Percentiles rank a stretch among this genome's conserved stretches.
Conservation (phyloP, 1,284 basidiomycete species). For the Athelia psychrophila region DNA sequence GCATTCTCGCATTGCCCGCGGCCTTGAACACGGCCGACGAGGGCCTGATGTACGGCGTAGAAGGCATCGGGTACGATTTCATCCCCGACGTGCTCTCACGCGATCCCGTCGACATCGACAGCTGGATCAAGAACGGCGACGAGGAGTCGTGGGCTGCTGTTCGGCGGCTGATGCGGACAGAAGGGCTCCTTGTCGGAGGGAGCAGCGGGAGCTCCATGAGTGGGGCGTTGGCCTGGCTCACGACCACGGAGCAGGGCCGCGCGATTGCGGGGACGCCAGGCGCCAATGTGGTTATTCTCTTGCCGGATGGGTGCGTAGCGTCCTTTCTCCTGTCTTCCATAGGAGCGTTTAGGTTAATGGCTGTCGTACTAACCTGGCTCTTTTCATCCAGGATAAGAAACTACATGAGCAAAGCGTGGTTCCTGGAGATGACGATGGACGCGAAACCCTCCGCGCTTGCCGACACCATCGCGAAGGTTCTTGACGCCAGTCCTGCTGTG, state of each 20-base stretch:
- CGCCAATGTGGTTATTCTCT: constrained; percentile 85
- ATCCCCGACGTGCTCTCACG: constrained; percentile 78
- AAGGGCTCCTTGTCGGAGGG: constrained; percentile 91
- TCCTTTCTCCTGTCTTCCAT: neutral
- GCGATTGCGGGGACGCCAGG: constrained; percentile 67
- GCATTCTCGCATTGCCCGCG: constrained; percentile 79
- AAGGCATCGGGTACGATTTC: constrained; percentile 96
- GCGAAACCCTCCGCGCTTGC: constrained; percentile 52
- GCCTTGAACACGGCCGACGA: constrained; percentile 56
- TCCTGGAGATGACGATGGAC: constrained; percentile 62
- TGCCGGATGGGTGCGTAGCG: constrained; percentile 82
- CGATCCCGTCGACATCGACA: constrained; percentile 50
- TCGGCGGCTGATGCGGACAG: constrained; percentile 77
- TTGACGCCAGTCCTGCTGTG: constrained; percentile 13
- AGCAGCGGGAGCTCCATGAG: constrained; percentile 85
- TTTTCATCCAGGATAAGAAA: constrained; percentile 73
- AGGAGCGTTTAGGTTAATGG: neutral
- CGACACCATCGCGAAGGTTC: constrained; percentile 43
- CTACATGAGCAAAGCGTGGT: constrained; percentile 95
- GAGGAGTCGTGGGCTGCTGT: constrained; percentile 79
- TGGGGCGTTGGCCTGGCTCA: constrained; percentile 80
- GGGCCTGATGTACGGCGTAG: constrained; percentile 74
- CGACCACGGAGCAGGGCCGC: constrained; percentile 61
- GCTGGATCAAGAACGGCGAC: constrained; percentile 89
- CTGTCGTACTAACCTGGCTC: constrained; percentile 5